Conservation (phyloP, 768 basidiomycete species). For the Tulasnella sp. region DNA sequence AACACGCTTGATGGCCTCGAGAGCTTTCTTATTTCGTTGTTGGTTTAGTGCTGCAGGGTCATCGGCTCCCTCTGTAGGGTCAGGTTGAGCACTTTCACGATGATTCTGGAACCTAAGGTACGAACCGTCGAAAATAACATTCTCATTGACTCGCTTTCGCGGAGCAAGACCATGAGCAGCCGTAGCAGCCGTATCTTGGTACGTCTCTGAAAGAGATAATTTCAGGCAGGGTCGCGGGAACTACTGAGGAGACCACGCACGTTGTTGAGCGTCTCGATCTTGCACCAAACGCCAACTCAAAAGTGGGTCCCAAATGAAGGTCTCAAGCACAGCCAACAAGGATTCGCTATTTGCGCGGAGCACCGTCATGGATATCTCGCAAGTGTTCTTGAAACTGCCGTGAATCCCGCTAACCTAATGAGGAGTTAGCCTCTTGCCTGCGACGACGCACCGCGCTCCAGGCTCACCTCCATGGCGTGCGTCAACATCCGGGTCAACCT, state of each 20-base stretch:
- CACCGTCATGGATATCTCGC: constrained; percentile 97
- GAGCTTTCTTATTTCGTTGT: constrained; percentile 85
- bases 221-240: neutral
- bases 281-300: constrained; percentile 97
- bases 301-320: constrained; percentile 97
- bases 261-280: constrained; percentile 56
- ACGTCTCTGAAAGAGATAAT: constrained; percentile 28
- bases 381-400: constrained; percentile 93
- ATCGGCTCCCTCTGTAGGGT: constrained; percentile 49
- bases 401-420: constrained; percentile 93
- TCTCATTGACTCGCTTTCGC: constrained; percentile 68
- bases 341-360: constrained; percentile 97
- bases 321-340: constrained; percentile 98
- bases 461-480: constrained; percentile 94
- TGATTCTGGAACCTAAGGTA: constrained; percentile 13
- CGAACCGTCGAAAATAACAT: constrained; percentile 88
- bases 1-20: constrained; percentile 94
- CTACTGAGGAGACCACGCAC: constrained; percentile 21
- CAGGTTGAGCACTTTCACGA: constrained; percentile 9
- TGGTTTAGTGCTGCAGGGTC: constrained; percentile 71
- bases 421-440: constrained; percentile 20
- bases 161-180: constrained; percentile 36
- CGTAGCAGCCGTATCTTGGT: constrained; percentile 21
- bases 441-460: neutral
- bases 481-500: constrained; percentile 97